These are phyloP conservation scores for Suhomyces guaymorum DNA, from an alignment of 1,139 yeast species.

Conservation along the genomic window DNA sequence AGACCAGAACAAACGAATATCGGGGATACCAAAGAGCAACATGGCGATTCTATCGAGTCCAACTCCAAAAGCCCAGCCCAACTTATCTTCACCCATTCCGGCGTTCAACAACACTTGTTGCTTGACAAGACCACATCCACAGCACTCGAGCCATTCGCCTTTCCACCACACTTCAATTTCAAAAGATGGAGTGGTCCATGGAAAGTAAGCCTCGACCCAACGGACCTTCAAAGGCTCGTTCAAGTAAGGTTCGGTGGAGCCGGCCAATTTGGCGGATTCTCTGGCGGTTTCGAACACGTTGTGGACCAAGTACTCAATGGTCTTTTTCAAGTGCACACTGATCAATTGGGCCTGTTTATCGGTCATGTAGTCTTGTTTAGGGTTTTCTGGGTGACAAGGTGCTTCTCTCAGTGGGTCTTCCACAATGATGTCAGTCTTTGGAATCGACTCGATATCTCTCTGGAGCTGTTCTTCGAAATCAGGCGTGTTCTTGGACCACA, in stretches of 20 bases:
- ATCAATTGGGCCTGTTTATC: conserved; percentile 68
- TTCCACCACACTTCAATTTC: conserved; percentile 99
- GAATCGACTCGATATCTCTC: conserved; percentile 64
- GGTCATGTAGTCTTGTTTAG: conserved; percentile 77
- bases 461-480: conserved; percentile 46
- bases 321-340: conserved; percentile 77
- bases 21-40: conserved; percentile 93
- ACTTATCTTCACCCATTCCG: conserved; percentile 60
- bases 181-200: conserved; percentile 99
- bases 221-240: conserved; percentile 80
- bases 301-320: conserved; percentile 78
- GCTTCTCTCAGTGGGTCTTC: conserved; percentile 61
- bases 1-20: conserved; percentile 92
- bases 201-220: conserved; percentile 96
- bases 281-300: conserved; percentile 80
- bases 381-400: conserved; percentile 58
- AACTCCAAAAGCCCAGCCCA: conserved; percentile 97
- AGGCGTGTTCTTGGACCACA: conserved; percentile 62
- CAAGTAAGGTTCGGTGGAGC: conserved; percentile 60
- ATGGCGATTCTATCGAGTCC: conserved; percentile 96
- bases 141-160: conserved; percentile 96
- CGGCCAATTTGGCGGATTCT: conserved; percentile 65
- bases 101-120: conserved; percentile 76
- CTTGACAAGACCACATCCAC: conserved; percentile 93
- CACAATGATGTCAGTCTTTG: conserved; percentile 68